Evolutionary conservation across 2,329 filamentous ascomycete genomes (phyloP).

Genomic region (Aciculosporium take): DNA sequence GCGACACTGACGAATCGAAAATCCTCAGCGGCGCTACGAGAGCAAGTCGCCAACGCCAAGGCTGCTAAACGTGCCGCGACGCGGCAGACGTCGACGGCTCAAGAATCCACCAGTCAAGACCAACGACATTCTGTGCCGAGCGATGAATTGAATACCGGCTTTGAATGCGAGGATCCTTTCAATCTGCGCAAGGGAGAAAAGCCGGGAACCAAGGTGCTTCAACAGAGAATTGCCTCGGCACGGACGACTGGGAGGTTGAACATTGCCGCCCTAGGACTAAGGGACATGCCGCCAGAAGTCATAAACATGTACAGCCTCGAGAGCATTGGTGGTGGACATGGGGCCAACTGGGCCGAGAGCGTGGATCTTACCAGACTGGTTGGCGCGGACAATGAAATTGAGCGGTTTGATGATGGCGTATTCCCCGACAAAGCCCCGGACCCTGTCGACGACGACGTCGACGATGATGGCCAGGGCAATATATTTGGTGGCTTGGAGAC

Average conservation of each 20-base stretch:
- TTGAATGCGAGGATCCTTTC: conserved; percentile 50
- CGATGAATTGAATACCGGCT: conserved; percentile 32
- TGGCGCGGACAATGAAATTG: conserved; percentile 80
- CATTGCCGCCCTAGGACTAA: conserved; percentile 70
- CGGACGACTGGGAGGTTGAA: conserved; percentile 71
- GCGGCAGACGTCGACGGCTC: conserved; percentile 17
- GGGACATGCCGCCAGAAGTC: conserved; percentile 67
- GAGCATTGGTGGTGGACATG: conserved; percentile 45
- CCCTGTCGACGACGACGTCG: conserved; percentile 43
- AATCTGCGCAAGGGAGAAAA: conserved; percentile 47
- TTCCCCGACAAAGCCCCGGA: conserved; percentile 60
- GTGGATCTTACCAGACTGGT: conserved; percentile 76
- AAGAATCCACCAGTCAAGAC: conserved; percentile 2
- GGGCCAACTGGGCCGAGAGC: conserved; percentile 74
- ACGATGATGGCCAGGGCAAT: conserved; percentile 52
- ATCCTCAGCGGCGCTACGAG: conserved; percentile 67
- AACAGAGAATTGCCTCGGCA: conserved; percentile 57
- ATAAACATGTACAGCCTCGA: conserved; percentile 82
- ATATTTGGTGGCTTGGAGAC: conserved; percentile 73
- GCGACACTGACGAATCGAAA: conserved; percentile 30
- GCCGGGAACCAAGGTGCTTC: conserved; percentile 51
- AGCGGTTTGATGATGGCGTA: conserved; percentile 53
- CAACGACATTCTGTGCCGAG: conserved; percentile 31
- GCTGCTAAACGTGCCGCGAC: conserved; percentile 53
- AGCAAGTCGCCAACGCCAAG: conserved; percentile 87